These are phyloP conservation scores for Cercophora sp. DNA, from an alignment of 495 filamentous ascomycete genomes.

Conservation along the genomic window DNA sequence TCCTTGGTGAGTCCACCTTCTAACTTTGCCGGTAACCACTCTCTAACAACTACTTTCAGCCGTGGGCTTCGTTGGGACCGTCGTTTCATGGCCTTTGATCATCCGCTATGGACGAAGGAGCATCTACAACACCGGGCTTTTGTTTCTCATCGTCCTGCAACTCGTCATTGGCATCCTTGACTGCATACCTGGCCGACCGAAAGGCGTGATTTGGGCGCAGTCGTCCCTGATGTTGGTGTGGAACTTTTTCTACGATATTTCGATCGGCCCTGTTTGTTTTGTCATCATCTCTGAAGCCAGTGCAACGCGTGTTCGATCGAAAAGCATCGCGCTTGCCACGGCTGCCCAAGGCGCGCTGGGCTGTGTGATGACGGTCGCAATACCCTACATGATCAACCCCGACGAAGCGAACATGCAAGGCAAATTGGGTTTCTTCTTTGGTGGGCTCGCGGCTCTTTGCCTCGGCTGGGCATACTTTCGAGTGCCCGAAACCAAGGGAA, in stretches of 20 bases:
- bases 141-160: constrained; percentile 43
- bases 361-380: constrained; percentile 58
- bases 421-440: constrained; percentile 67
- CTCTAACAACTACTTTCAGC: constrained; percentile 3
- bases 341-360: constrained; percentile 56
- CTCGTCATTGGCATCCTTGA: constrained; percentile 59
- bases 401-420: constrained; percentile 59
- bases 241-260: constrained; percentile 54
- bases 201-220: constrained; percentile 49
- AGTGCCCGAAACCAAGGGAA: constrained; percentile 57
- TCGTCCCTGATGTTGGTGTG: constrained; percentile 53
- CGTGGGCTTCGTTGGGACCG: constrained; percentile 45
- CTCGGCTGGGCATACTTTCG: constrained; percentile 50
- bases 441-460: constrained; percentile 46
- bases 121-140: constrained; percentile 51
- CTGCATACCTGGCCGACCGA: constrained; percentile 43
- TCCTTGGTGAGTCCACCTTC: constrained; percentile 32
- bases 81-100: constrained; percentile 52
- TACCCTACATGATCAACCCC: constrained; percentile 66
- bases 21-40: not conserved
- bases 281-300: constrained; percentile 59
- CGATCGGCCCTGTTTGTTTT: constrained; percentile 59
- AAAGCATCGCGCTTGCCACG: constrained; percentile 60
- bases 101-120: constrained; percentile 50
- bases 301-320: constrained; percentile 54